phyloP scores from a whole-genome alignment of 768 basidiomycete species.

The Auricularia sp. region DNA sequence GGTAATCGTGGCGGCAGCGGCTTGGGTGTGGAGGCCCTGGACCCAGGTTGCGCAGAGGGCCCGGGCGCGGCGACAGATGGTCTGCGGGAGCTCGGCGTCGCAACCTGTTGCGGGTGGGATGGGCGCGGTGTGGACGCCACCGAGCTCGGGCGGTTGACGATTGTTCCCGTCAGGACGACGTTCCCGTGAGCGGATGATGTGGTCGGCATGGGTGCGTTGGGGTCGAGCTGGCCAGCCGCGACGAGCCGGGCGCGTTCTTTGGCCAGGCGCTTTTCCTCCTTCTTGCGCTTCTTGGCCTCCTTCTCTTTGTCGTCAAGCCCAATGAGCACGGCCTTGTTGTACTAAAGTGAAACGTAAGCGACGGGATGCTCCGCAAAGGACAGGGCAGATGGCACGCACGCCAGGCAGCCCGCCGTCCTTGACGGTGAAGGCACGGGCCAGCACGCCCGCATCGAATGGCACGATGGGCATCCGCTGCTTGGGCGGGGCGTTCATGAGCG shows the following conservation, averaged over 20 bases:
- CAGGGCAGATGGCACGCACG: constrained; percentile 1
- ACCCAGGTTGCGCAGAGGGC: neutral
- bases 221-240: constrained; percentile 8
- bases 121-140: constrained; percentile 47
- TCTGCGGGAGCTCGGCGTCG: constrained; percentile 65
- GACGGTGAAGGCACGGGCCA: constrained; percentile 63
- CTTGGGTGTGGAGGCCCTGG: neutral
- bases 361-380: neutral
- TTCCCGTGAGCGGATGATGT: neutral
- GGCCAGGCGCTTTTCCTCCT: neutral
- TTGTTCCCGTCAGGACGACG: neutral
- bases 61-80: constrained; percentile 41
- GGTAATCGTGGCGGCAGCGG: neutral
- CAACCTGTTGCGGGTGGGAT: constrained; percentile 38
- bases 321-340: constrained; percentile 9
- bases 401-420: constrained; percentile 28
- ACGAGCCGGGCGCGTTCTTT: constrained; percentile 37
- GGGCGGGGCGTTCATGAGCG: constrained; percentile 56
- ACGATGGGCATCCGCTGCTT: constrained; percentile 58
- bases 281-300: constrained; percentile 41
- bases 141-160: constrained; percentile 10
- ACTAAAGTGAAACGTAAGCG: neutral
- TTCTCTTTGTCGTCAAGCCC: constrained; percentile 25
- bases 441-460: constrained; percentile 56
- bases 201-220: neutral